Conservation (phyloP, 305 asterid species). For the Fraxinus baroniana region DNA sequence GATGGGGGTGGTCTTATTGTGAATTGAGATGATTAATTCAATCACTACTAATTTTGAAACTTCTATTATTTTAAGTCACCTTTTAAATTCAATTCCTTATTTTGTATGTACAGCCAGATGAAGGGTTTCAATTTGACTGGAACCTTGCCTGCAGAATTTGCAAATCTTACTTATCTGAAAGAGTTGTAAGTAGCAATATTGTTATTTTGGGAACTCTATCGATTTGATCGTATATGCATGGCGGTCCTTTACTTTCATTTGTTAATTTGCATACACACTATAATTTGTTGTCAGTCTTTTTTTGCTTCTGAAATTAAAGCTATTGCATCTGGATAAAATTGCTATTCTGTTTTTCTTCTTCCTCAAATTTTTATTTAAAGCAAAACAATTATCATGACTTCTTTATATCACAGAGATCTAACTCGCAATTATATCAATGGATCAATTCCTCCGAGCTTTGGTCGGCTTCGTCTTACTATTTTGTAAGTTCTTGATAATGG, state of each 20-base stretch:
- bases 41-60: neutral
- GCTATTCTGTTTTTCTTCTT: neutral
- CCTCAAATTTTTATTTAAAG: neutral
- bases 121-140: slow-evolving; percentile 71
- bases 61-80: neutral
- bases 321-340: neutral
- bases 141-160: slow-evolving; percentile 64
- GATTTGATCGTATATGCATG: neutral
- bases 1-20: neutral
- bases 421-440: slow-evolving; percentile 75
- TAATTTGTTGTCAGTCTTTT: neutral
- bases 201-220: neutral
- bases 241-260: neutral
- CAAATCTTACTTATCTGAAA: slow-evolving; percentile 48
- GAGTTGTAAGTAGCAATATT: slow-evolving; percentile 48
- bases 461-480: slow-evolving; percentile 43
- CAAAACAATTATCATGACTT: neutral
- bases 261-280: neutral
- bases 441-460: slow-evolving; percentile 54
- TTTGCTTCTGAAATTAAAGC: neutral
- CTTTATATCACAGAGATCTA: slow-evolving; percentile 55
- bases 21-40: neutral
- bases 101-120: slow-evolving; percentile 46
- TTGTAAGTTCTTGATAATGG: slow-evolving; percentile 47
- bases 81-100: slow-evolving; percentile 13